Percentiles rank a stretch among this genome's conserved stretches.
Evolutionary conservation across 345 rosid genomes (phyloP).

Genomic region (Aurinia saxatilis): DNA sequence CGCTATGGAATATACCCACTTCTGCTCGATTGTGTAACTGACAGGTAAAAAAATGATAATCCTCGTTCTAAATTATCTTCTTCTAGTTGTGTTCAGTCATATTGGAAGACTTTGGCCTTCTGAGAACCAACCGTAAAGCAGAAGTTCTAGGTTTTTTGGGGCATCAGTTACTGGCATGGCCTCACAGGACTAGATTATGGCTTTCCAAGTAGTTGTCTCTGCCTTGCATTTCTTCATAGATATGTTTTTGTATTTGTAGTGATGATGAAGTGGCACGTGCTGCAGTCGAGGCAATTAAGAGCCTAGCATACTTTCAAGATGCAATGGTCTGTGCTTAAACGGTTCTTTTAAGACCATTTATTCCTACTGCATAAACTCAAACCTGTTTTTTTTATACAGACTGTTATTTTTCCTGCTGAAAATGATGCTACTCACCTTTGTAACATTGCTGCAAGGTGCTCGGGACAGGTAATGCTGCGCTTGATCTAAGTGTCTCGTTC

Average conservation of each 20-base stretch:
- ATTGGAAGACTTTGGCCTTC: not conserved
- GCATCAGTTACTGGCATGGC: not conserved
- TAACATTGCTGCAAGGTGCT: slow-evolving; percentile 50
- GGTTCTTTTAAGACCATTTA: not conserved
- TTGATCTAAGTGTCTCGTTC: not conserved
- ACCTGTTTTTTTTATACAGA: slow-evolving; percentile 33
- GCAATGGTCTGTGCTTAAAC: slow-evolving; percentile 50
- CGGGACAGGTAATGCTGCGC: slow-evolving; percentile 53
- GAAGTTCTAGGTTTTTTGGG: not conserved
- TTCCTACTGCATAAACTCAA: not conserved
- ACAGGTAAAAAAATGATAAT: slow-evolving; percentile 43
- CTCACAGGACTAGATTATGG: not conserved
- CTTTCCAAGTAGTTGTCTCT: not conserved
- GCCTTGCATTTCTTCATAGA: not conserved
- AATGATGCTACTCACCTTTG: slow-evolving; percentile 52
- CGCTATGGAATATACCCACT: slow-evolving; percentile 61
- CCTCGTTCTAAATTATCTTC: too few species aligned
- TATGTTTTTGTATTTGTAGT: slow-evolving; percentile 29
- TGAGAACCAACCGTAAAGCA: not conserved
- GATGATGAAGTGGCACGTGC: slow-evolving; percentile 73
- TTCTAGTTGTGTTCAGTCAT: not conserved
- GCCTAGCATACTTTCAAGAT: slow-evolving; percentile 50
- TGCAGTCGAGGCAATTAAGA: slow-evolving; percentile 58
- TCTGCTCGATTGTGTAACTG: slow-evolving; percentile 55
- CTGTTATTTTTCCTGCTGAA: slow-evolving; percentile 53